Conservation (phyloP, 768 basidiomycete genomes). For the Phanerochaete carnosa region DNA sequence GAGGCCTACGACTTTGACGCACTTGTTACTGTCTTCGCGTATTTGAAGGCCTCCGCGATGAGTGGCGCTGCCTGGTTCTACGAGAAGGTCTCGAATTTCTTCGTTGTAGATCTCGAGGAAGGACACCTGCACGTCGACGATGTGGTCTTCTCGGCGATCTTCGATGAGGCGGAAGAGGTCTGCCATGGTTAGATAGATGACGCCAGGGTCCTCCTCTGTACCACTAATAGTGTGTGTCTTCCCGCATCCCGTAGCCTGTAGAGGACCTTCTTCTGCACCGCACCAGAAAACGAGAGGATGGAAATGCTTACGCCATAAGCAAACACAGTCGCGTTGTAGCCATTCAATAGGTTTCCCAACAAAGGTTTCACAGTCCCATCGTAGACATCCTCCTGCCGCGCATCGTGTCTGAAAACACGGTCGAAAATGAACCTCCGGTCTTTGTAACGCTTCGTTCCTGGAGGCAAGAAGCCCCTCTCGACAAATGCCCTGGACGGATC, state of each 20-base stretch:
- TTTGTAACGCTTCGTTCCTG: conserved; percentile 91
- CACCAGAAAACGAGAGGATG: conserved; percentile 1
- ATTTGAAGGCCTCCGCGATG: conserved; percentile 88
- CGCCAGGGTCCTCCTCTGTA: conserved; percentile 80
- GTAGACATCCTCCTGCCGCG: conserved; percentile 85
- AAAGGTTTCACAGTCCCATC: conserved; percentile 83
- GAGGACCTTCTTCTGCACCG: not conserved
- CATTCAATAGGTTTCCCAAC: conserved; percentile 81
- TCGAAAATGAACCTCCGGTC: conserved; percentile 98
- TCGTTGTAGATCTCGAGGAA: conserved; percentile 99
- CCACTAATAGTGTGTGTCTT: conserved; percentile 99
- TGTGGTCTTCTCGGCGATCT: conserved; percentile 81
- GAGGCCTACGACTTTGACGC: conserved; percentile 85
- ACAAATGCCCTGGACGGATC: conserved; percentile 77
- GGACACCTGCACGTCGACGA: conserved; percentile 85
- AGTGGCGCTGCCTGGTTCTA: conserved; percentile 59
- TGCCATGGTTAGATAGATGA: conserved; percentile 96
- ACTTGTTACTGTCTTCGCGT: conserved; percentile 76
- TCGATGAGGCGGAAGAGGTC: conserved; percentile 94
- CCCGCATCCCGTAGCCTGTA: conserved; percentile 99
- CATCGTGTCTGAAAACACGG: conserved; percentile 79
- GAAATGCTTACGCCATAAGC: conserved; percentile 85
- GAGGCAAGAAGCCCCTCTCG: conserved; percentile 81
- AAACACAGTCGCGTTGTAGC: conserved; percentile 96
- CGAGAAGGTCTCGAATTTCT: conserved; percentile 92